These are phyloP conservation scores for Saccharomyces paradoxus DNA, from an alignment of 805 yeast genomes.

Conservation along the genomic window DNA sequence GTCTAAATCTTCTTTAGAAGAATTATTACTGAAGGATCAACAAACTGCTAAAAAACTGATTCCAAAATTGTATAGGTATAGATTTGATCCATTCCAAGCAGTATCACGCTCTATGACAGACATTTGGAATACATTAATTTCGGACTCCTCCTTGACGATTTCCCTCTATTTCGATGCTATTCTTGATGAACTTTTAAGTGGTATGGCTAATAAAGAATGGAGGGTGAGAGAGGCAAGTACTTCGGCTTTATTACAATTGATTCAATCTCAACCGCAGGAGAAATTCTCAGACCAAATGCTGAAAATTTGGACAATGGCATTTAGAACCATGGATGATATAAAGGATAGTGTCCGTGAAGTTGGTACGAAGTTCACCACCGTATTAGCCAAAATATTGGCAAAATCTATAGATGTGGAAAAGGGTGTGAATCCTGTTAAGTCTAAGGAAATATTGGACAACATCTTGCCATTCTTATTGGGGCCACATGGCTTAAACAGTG, in stretches of 20 bases:
- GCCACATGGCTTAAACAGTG: slow-evolving; percentile 67
- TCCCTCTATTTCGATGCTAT: slow-evolving; percentile 49
- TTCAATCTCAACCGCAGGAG: slow-evolving; percentile 50
- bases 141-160: slow-evolving; percentile 47
- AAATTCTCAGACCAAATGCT: slow-evolving; percentile 46
- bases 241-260: slow-evolving; percentile 57
- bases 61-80: slow-evolving; percentile 76
- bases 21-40: slow-evolving; percentile 46
- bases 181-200: slow-evolving; percentile 50
- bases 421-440: slow-evolving; percentile 33
- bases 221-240: slow-evolving; percentile 85
- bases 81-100: slow-evolving; percentile 70
- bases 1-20: slow-evolving; percentile 67
- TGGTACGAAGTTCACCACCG: slow-evolving; percentile 60
- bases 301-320: slow-evolving; percentile 79
- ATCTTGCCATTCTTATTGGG: slow-evolving; percentile 78
- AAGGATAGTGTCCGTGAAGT: slow-evolving; percentile 87
- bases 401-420: slow-evolving; percentile 43
- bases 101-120: slow-evolving; percentile 80
- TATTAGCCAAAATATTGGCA: slow-evolving; percentile 55
- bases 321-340: slow-evolving; percentile 86
- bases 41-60: slow-evolving; percentile 52
- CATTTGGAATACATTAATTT: slow-evolving; percentile 71
- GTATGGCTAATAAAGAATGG: slow-evolving; percentile 85
- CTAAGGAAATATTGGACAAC: slow-evolving; percentile 42